Percentiles rank a stretch among this genome's conserved stretches.
These are phyloP conservation scores for Sclerotinia glacialis DNA, from an alignment of 2,329 filamentous ascomycete genomes.

Conservation along the genomic window DNA sequence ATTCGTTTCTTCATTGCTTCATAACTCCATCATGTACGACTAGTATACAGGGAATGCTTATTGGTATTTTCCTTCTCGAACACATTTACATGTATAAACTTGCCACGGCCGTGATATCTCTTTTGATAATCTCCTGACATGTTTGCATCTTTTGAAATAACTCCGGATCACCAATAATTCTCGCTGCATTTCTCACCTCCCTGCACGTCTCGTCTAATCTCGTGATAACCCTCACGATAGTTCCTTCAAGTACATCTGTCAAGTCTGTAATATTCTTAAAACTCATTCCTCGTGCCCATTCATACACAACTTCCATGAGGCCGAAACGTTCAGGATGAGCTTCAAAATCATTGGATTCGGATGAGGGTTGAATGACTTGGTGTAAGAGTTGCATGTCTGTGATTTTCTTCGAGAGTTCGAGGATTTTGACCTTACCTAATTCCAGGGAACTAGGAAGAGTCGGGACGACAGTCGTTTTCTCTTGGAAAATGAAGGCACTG, in stretches of 20 bases:
- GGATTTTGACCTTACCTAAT: constrained; percentile 78
- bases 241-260: constrained; percentile 95
- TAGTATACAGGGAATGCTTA: background rate
- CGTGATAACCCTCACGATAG: constrained; percentile 93
- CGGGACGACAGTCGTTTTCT: constrained; percentile 83
- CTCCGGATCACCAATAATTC: constrained; percentile 90
- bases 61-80: background rate
- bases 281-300: constrained; percentile 96
- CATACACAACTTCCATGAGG: constrained; percentile 95
- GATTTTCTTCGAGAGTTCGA: constrained; percentile 87
- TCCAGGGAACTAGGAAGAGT: constrained; percentile 79
- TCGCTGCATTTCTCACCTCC: constrained; percentile 94
- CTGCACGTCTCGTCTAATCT: constrained; percentile 92
- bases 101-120: constrained; percentile 88
- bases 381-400: constrained; percentile 85
- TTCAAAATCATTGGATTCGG: constrained; percentile 91
- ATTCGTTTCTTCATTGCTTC: constrained; percentile 6
- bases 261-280: constrained; percentile 97
- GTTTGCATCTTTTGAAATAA: constrained; percentile 96
- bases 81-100: constrained; percentile 77
- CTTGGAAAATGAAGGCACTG: constrained; percentile 95
- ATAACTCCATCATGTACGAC: constrained; percentile 1
- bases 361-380: constrained; percentile 86
- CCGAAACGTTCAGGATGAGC: constrained; percentile 78
- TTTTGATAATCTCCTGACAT: constrained; percentile 96